A percentile compares a stretch with the other conserved stretches of the same genome.
These are phyloP conservation scores for Mortierella alpina DNA, from an alignment of 192 early-diverging fungal species.

Conservation along the genomic window DNA sequence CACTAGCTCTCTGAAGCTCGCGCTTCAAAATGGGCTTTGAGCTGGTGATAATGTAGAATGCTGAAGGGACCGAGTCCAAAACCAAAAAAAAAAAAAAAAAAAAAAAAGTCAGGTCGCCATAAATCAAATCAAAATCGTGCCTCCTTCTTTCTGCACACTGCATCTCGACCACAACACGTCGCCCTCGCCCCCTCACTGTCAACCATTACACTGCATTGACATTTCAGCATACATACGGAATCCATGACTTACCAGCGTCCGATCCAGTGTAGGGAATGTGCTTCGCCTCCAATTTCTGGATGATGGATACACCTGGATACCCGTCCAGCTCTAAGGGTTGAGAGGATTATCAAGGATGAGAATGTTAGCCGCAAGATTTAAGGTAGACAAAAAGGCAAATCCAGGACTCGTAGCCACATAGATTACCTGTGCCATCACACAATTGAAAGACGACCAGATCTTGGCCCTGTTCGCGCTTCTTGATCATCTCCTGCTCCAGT, in stretches of 20 bases:
- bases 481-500: conserved; percentile 22
- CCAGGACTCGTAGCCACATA: background rate
- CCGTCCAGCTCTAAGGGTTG: conserved; percentile 17
- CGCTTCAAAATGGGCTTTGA: conserved; percentile 36
- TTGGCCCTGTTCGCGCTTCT: background rate
- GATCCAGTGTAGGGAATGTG: conserved; percentile 27
- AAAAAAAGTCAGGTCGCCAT: background rate
- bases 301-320: conserved; percentile 37
- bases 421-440: conserved; percentile 43
- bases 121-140: background rate
- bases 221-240: background rate
- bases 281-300: conserved; percentile 15
- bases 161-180: background rate
- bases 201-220: background rate
- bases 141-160: background rate
- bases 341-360: background rate
- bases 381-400: background rate
- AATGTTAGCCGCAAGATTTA: background rate
- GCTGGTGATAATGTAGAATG: conserved; percentile 32
- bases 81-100: background rate
- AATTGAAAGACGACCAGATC: conserved; percentile 43
- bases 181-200: background rate
- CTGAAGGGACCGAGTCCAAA: background rate
- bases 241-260: conserved; percentile 18
- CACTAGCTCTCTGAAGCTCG: conserved; percentile 27